Conservation (phyloP, 2,329 filamentous ascomycete genomes). For the Clarireedia hainanense region DNA sequence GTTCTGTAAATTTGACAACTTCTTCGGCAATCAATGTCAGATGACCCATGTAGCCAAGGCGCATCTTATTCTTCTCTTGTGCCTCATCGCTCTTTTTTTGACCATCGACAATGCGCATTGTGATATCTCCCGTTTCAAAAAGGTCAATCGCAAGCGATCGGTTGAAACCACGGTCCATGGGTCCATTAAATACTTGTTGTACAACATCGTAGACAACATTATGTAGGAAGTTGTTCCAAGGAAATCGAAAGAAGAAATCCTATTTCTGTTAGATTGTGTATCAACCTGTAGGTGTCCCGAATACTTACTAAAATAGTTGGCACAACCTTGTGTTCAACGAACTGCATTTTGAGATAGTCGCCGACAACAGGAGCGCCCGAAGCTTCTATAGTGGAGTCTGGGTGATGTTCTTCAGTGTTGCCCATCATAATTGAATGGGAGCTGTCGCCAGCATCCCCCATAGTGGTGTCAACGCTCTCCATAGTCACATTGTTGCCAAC, state of each 20-base stretch:
- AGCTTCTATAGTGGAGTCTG: slow-evolving; percentile 12
- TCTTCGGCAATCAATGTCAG: slow-evolving; percentile 95
- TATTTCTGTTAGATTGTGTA: slow-evolving; percentile 31
- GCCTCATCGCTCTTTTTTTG: slow-evolving; percentile 82
- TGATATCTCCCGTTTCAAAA: slow-evolving; percentile 85
- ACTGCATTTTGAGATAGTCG: slow-evolving; percentile 90
- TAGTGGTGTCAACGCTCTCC: slow-evolving; percentile 27
- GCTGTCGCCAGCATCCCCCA: slow-evolving; percentile 28
- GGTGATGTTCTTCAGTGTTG: slow-evolving; percentile 21
- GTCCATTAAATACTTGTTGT: slow-evolving; percentile 97
- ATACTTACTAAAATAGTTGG: slow-evolving; percentile 82
- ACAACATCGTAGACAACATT: slow-evolving; percentile 99
- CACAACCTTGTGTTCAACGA: slow-evolving; percentile 89
- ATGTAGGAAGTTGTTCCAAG: slow-evolving; percentile 99
- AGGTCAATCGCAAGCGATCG: slow-evolving; percentile 82
- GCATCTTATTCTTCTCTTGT: slow-evolving; percentile 75
- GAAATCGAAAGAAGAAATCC: slow-evolving; percentile 97
- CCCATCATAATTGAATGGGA: slow-evolving; percentile 25
- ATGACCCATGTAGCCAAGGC: slow-evolving; percentile 97
- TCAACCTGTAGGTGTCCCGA: not conserved
- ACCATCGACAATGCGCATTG: slow-evolving; percentile 83
- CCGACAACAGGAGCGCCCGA: slow-evolving; percentile 65
- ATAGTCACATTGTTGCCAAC: slow-evolving; percentile 10
- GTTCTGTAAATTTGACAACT: slow-evolving; percentile 95
- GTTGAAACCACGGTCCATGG: slow-evolving; percentile 94